phyloP scores from a whole-genome alignment of 2,329 filamentous ascomycete genomes.

The Ophiocordyceps camponoti-saundersi region DNA sequence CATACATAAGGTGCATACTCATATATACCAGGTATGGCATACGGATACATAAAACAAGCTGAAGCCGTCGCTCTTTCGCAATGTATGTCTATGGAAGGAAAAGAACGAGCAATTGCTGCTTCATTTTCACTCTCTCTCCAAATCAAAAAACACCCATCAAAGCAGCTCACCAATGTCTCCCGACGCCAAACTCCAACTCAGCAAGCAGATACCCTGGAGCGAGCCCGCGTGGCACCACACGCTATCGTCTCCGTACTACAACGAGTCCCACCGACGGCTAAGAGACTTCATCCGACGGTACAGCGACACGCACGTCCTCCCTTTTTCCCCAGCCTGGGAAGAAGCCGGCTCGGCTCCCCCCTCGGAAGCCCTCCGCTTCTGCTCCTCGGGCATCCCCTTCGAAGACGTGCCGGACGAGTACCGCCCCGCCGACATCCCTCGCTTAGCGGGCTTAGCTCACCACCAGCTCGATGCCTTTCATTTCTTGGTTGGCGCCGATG shows the following conservation, averaged over 20 bases:
- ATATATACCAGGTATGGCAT: too few relatives aligned
- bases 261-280: constrained; percentile 51
- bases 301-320: constrained; percentile 51
- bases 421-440: constrained; percentile 7
- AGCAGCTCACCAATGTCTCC: not conserved
- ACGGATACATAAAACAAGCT: too few relatives aligned
- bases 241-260: constrained; percentile 69
- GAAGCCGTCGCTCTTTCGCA: too few relatives aligned
- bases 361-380: constrained; percentile 18
- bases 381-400: constrained; percentile 20
- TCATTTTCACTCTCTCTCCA: not conserved
- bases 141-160: not conserved
- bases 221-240: constrained; percentile 72
- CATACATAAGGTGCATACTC: too few relatives aligned
- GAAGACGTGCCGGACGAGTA: constrained; percentile 19
- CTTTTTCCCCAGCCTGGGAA: constrained; percentile 49
- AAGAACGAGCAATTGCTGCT: not conserved
- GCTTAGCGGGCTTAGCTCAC: constrained; percentile 25
- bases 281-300: constrained; percentile 58
- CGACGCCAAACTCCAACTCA: not conserved
- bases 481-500: constrained; percentile 35
- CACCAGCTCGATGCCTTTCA: constrained; percentile 40
- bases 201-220: constrained; percentile 48
- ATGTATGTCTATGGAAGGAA: not conserved
- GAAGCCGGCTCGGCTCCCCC: constrained; percentile 32